Conservation (phyloP, 352 stramenopile genomes). For the Phytophthora agathidicida region DNA sequence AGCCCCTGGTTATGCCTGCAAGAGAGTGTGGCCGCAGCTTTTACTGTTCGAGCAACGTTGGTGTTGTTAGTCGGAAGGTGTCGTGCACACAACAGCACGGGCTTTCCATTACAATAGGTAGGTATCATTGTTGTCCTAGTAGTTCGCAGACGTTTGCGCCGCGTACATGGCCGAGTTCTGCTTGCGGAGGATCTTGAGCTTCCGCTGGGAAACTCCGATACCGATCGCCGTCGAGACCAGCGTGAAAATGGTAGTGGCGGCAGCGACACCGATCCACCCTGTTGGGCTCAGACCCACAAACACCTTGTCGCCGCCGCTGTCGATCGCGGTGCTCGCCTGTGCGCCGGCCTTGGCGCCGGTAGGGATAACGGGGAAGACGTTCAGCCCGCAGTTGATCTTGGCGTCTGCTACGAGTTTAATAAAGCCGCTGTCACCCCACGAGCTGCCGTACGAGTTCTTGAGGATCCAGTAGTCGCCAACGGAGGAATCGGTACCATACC, state of each 20-base stretch:
- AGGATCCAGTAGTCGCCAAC: slow-evolving; percentile 84
- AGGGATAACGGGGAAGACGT: slow-evolving; percentile 80
- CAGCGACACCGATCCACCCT: slow-evolving; percentile 66
- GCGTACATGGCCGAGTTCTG: slow-evolving; percentile 55
- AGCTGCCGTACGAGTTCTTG: slow-evolving; percentile 84
- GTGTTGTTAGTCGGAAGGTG: neutral
- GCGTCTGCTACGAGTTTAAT: slow-evolving; percentile 68
- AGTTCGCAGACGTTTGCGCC: slow-evolving; percentile 21
- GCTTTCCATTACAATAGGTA: too few relatives aligned
- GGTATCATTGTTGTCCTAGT: slow-evolving; percentile 15
- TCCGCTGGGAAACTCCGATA: slow-evolving; percentile 49
- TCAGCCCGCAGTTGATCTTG: slow-evolving; percentile 82
- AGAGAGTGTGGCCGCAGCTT: slow-evolving; percentile 21
- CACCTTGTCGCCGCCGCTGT: slow-evolving; percentile 70
- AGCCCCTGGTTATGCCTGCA: slow-evolving; percentile 13
- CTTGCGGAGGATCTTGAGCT: slow-evolving; percentile 51
- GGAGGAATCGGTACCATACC: slow-evolving; percentile 65
- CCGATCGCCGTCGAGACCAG: slow-evolving; percentile 49
- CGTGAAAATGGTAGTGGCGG: slow-evolving; percentile 51
- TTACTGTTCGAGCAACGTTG: too few relatives aligned
- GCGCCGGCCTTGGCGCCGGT: slow-evolving; percentile 57
- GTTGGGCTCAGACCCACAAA: slow-evolving; percentile 63
- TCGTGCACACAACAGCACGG: too few relatives aligned
- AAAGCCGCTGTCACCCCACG: slow-evolving; percentile 69
- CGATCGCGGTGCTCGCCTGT: slow-evolving; percentile 46